phyloP scores from a whole-genome alignment of 176 grass and related monocot genomes.

The Chloris gayana region DNA sequence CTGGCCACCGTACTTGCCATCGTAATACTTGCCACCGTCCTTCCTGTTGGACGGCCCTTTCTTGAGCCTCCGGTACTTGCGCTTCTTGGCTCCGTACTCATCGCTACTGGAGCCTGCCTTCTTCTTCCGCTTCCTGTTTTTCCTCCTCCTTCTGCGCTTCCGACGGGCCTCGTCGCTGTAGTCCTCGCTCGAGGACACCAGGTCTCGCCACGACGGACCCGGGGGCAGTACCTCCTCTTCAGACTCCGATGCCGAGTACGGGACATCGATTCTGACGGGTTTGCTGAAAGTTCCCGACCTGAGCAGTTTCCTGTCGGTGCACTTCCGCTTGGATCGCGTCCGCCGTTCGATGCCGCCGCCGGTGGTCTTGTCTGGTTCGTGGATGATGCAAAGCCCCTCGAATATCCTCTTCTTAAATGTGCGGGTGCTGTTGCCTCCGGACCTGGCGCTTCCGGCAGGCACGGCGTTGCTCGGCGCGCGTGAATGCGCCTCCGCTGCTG shows the following conservation, averaged over 20 bases:
- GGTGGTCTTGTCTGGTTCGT: not conserved
- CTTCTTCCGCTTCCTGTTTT: not conserved
- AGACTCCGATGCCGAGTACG: constrained; percentile 30
- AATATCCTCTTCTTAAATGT: constrained; percentile 5
- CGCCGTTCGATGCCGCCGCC: constrained; percentile 1
- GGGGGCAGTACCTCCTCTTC: constrained; percentile 18
- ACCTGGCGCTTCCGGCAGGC: not conserved
- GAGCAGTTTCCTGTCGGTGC: constrained; percentile 39
- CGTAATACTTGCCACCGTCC: not conserved
- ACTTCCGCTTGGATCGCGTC: constrained; percentile 33
- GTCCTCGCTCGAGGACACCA: not conserved
- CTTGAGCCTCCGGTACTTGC: constrained; percentile 6
- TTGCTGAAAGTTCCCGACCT: constrained; percentile 7
- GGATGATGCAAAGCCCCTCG: constrained; percentile 23
- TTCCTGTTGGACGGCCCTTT: constrained; percentile 1
- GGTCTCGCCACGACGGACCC: not conserved
- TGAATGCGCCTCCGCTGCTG: not conserved
- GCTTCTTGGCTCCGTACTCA: not conserved
- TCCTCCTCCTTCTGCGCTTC: not conserved
- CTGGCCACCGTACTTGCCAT: constrained; percentile 4
- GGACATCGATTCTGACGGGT: constrained; percentile 32
- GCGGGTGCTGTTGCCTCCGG: not conserved
- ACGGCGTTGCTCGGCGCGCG: constrained; percentile 15
- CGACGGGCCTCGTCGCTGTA: not conserved
- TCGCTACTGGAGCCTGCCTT: not conserved